Evolutionary conservation across 805 yeast species (phyloP), one percentile per base, ranked within the genome.

Genomic region (Yarrowia yakushimensis): DNA sequence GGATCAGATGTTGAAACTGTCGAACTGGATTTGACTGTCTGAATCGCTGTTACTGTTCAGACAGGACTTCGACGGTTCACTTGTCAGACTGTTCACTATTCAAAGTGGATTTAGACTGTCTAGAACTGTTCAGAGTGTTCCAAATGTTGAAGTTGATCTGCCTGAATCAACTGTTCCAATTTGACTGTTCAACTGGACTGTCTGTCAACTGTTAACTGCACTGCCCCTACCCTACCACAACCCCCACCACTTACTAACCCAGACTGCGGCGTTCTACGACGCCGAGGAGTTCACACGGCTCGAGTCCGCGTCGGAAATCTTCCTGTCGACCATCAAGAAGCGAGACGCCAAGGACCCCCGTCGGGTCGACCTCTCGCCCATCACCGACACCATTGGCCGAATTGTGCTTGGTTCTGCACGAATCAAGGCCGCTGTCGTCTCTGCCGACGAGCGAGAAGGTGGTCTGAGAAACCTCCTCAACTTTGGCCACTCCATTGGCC

Each of bases 401-500:
- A 82, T 93, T 18, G 98, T 94, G 3, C 74, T 84, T 65, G 97
- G 90, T 62, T 90, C 97, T 9, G 90, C 90, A 57, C 81, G 79
- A 66, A 97, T 94, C 62, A 94, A 94, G 76, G 97, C 98, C 5
- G 88, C 85, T 67, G 99, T 94, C 52, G 99, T 94, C 15, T 83
- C 96, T 3, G 80, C 85, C 17, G 99, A 94, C 76, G 99, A 94
- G 75, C 87, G 96, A 70, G 99, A 94, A 75, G 90, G 97, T 54
- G 94, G 97, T 3, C 81, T 94, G 67, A 83, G 99, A 76, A 94
- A 94, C 74, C 77, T 94, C 66, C 80, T 94, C 65, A 94, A 94
- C 76, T 94, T 93, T 72, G 99, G 99, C 34, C 99, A 94, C 74
- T 84, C 97, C 28, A 92, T 94, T 69, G 99, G 99, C 46, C 99